These are phyloP conservation scores for Jamesozyma gamospora DNA, from an alignment of 805 yeast species.

Conservation along the genomic window DNA sequence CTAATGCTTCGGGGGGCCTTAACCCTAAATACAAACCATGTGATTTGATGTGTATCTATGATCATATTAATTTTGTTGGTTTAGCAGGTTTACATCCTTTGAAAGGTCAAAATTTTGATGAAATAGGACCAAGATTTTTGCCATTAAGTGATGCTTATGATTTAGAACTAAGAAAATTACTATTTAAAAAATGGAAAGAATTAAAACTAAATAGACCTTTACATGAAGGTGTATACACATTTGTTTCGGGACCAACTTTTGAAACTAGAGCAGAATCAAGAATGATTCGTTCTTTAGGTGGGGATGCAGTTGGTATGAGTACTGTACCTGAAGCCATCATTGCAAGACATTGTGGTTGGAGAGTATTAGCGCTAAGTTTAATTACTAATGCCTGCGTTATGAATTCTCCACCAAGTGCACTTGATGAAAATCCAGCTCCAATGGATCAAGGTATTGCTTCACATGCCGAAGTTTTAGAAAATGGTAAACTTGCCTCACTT, in stretches of 20 bases:
- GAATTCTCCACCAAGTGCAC: conserved; percentile 57
- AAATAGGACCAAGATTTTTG: conserved; percentile 76
- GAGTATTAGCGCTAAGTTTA: conserved; percentile 73
- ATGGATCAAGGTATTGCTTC: conserved; percentile 71
- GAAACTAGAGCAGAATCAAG: conserved; percentile 91
- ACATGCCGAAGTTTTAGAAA: conserved; percentile 84
- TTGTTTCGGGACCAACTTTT: conserved; percentile 87
- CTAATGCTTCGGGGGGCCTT: conserved; percentile 96
- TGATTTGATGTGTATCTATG: conserved; percentile 82
- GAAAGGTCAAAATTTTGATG: conserved; percentile 73
- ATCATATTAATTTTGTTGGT: conserved; percentile 88
- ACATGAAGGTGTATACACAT: conserved; percentile 81
- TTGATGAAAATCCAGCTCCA: conserved; percentile 42
- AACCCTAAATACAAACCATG: conserved; percentile 63
- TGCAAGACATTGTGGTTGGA: conserved; percentile 80
- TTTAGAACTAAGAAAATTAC: conserved; percentile 51
- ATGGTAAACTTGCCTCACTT: conserved; percentile 67
- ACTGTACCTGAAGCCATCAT: conserved; percentile 94
- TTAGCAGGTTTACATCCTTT: conserved; percentile 80
- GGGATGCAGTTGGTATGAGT: conserved; percentile 95
- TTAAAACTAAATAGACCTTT: conserved; percentile 45
- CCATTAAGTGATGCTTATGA: conserved; percentile 89
- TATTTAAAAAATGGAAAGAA: conserved; percentile 44
- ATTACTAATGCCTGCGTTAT: conserved; percentile 78
- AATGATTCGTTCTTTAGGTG: conserved; percentile 60